A percentile compares a stretch with the other conserved stretches of the same genome.
These are phyloP conservation scores for Graphium sp. DNA, from an alignment of 2,329 filamentous ascomycete species.

Conservation along the genomic window DNA sequence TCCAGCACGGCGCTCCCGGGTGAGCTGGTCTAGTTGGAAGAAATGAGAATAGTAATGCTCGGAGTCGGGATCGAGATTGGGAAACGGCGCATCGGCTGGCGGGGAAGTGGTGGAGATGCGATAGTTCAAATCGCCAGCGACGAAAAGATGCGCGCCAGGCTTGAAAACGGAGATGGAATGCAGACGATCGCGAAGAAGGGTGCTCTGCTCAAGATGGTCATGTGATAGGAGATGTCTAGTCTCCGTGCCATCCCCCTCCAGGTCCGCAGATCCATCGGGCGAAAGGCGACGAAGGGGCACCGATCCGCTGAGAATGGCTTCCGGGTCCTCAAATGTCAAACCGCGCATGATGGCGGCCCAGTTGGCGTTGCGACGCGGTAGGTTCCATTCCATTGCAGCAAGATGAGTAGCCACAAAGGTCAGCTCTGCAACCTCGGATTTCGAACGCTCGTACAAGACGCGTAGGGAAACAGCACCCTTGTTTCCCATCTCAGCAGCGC, in stretches of 20 bases:
- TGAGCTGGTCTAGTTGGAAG: conserved; percentile 64
- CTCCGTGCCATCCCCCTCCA: conserved; percentile 9
- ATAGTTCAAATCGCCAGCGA: conserved; percentile 91
- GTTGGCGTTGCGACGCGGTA: conserved; percentile 64
- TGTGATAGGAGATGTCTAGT: conserved; percentile 14
- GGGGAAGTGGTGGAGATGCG: conserved; percentile 59
- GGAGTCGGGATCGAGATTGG: conserved; percentile 35
- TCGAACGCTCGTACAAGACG: conserved; percentile 34
- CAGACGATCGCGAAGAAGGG: conserved; percentile 23
- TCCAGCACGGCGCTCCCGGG: conserved; percentile 48
- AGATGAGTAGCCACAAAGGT: conserved; percentile 84
- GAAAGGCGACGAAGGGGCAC: no score
- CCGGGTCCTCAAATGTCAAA: conserved; percentile 53
- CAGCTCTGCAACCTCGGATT: conserved; percentile 30
- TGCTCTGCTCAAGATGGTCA: conserved; percentile 15
- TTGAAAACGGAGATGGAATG: conserved; percentile 55
- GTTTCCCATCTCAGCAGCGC: conserved; percentile 78
- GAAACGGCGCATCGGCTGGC: conserved; percentile 43
- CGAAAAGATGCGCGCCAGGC: conserved; percentile 60
- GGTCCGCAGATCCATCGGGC: conserved; percentile 5
- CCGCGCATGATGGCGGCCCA: conserved; percentile 73
- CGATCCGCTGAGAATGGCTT: conserved; percentile 14
- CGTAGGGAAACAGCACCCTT: conserved; percentile 81
- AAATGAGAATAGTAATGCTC: conserved; percentile 48
- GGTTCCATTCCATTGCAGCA: conserved; percentile 69